These are phyloP conservation scores for Periconia sp. DNA, from an alignment of 2,329 filamentous ascomycete species.

Conservation along the genomic window DNA sequence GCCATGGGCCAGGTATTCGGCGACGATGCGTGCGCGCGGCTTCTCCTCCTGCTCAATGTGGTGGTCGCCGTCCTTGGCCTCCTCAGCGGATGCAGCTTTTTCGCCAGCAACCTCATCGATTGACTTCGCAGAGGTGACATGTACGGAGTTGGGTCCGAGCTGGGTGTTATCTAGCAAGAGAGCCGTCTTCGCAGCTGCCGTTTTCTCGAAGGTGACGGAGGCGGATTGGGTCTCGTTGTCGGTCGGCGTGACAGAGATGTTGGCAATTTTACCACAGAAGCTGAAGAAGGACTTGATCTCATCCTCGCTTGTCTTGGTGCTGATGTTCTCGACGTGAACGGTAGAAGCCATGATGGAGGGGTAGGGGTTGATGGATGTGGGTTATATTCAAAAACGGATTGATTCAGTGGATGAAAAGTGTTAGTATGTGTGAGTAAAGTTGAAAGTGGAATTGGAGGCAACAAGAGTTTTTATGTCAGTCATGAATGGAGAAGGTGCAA, in stretches of 20 bases:
- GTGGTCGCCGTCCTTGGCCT: slow-evolving; percentile 57
- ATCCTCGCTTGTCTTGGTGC: slow-evolving; percentile 77
- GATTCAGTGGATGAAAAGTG: neutral
- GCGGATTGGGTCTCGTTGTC: slow-evolving; percentile 73
- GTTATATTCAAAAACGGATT: slow-evolving; percentile 3
- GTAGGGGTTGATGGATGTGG: neutral
- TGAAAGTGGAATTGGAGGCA: neutral
- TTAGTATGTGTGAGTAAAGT: neutral
- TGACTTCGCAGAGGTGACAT: slow-evolving; percentile 73
- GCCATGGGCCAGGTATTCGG: slow-evolving; percentile 94
- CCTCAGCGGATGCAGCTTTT: slow-evolving; percentile 58
- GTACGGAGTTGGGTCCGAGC: slow-evolving; percentile 73
- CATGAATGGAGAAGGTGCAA: neutral
- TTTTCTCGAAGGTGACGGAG: slow-evolving; percentile 94
- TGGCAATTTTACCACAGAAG: slow-evolving; percentile 90
- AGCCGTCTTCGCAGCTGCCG: slow-evolving; percentile 94
- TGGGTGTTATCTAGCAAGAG: slow-evolving; percentile 96
- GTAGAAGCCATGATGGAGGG: slow-evolving; percentile 58
- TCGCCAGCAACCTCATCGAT: slow-evolving; percentile 65
- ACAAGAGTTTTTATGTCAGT: neutral
- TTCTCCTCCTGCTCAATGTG: slow-evolving; percentile 95
- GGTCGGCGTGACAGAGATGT: slow-evolving; percentile 71
- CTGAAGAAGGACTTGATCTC: slow-evolving; percentile 97
- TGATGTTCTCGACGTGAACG: slow-evolving; percentile 89
- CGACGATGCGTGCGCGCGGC: slow-evolving; percentile 87